Base-by-base conservation (phyloP, 2,329 filamentous ascomycete species). In the Penicillium sp. region DNA sequence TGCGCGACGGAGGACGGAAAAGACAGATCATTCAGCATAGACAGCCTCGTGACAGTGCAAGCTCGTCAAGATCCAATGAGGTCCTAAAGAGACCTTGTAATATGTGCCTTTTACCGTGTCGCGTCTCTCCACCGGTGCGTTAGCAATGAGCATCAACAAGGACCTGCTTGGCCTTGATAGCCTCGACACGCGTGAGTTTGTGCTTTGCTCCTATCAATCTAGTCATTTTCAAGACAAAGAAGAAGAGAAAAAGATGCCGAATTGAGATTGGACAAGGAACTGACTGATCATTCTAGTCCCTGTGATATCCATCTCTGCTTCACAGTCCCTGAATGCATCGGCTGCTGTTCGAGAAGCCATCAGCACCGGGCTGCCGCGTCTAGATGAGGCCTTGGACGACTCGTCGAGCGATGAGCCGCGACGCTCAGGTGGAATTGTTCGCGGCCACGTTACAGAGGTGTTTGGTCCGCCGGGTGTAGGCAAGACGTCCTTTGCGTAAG, bases 401-500 rank as follows among this genome's bases (percentile, higher is more conserved):
- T 9, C 53, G 3, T 45, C 53, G 5, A 52, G 18, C 24, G 48
- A 36, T 35, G 43, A 9, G 29, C 28, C 29, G 8, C 29, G 18
- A 34, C 47, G 35, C 9, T 45, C 46, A 32, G 56, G 55, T 26
- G 90, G 89, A 4, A 74, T 95, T 41, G 78, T 78, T 51, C 81
- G 83, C 48, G 88, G 90, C 11, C 86, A 89, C 65, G 77, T 95
- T 37, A 87, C 86, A 3, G 91, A 97, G 68, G 73, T 95, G 43
- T 95, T 88, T 79, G 91, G 91, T 0, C 89, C 90, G 9, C 85
- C 88, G 7, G 90, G 90, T 1, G 81, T 81, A 26, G 91, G 90
- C 28, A 96, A 95, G 75, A 95, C 89, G 4, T 77, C 85, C 9
- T 73, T 96, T 58, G 86, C 84, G 86, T 91, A 75, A 71, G 81